Evolutionary conservation across 331 rosid genomes (phyloP).

Genomic region (Acacia pycnantha): DNA sequence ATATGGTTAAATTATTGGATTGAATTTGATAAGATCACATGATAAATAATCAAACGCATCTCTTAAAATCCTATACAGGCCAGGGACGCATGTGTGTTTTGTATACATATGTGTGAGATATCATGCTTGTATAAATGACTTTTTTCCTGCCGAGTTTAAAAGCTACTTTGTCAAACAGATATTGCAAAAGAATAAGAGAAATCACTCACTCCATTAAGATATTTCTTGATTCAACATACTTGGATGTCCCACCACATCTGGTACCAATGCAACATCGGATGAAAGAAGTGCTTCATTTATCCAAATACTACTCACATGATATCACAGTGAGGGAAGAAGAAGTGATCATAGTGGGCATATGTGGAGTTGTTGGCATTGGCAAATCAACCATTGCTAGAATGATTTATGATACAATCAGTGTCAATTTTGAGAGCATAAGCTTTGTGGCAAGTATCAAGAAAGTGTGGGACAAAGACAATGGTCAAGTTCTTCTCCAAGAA

Average conservation of each 20-base stretch:
- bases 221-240: no score
- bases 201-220: no score
- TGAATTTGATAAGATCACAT: no score
- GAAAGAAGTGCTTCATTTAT: not conserved
- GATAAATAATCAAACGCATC: no score
- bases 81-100: no score
- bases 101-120: no score
- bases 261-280: not conserved
- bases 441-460: not conserved
- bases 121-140: no score
- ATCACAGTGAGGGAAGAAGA: not conserved
- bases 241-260: not conserved
- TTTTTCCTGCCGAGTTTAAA: no score
- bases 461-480: not conserved
- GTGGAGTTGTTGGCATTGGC: not conserved
- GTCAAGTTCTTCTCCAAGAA: not conserved
- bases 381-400: not conserved
- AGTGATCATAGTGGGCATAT: not conserved
- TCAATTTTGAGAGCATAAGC: not conserved
- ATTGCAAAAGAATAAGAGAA: no score
- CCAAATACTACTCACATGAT: not conserved
- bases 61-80: no score
- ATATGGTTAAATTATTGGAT: no score
- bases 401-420: not conserved
- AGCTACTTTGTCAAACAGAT: no score